Percentiles rank a stretch among this genome's conserved stretches.
Evolutionary conservation across 1,284 basidiomycete species (phyloP).

Genomic region (Xanthoconium separans): DNA sequence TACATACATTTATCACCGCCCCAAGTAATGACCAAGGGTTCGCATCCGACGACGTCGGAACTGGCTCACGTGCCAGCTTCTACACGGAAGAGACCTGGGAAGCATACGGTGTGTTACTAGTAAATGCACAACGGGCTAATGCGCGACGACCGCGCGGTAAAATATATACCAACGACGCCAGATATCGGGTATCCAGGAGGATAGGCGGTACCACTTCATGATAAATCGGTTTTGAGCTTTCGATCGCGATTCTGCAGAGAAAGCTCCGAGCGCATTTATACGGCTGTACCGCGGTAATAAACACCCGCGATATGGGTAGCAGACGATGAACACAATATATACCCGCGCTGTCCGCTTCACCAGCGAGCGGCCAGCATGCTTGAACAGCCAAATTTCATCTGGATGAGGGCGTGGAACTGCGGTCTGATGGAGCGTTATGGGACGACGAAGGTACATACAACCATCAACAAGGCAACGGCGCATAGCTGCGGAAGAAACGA

Average conservation of each 20-base stretch:
- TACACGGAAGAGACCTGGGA: not conserved
- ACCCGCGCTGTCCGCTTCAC: not conserved
- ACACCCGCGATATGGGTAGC: not conserved
- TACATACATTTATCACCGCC: slow-evolving; percentile 45
- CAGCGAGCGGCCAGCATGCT: not conserved
- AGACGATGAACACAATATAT: not conserved
- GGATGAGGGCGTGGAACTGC: not conserved
- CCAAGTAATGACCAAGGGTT: slow-evolving; percentile 35
- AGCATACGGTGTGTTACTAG: slow-evolving; percentile 12
- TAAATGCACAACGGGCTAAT: not conserved
- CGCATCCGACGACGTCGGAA: slow-evolving; percentile 34
- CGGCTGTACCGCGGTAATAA: not conserved
- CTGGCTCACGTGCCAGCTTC: slow-evolving; percentile 30
- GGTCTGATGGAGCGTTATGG: not conserved
- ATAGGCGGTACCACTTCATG: not conserved
- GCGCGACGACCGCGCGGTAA: not conserved
- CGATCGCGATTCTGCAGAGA: not conserved
- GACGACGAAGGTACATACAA: not conserved
- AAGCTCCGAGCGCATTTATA: not conserved
- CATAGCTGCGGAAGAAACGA: not conserved
- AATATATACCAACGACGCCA: not conserved
- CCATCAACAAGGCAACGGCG: not conserved
- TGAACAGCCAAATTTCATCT: not conserved
- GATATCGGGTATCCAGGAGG: too few relatives aligned
- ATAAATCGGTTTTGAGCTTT: not conserved